A percentile compares a stretch with the other conserved stretches of the same genome.
These are phyloP conservation scores for Anthoceros angustus DNA, from an alignment of 225 moss, liverwort and hornwort genomes.

Conservation along the genomic window DNA sequence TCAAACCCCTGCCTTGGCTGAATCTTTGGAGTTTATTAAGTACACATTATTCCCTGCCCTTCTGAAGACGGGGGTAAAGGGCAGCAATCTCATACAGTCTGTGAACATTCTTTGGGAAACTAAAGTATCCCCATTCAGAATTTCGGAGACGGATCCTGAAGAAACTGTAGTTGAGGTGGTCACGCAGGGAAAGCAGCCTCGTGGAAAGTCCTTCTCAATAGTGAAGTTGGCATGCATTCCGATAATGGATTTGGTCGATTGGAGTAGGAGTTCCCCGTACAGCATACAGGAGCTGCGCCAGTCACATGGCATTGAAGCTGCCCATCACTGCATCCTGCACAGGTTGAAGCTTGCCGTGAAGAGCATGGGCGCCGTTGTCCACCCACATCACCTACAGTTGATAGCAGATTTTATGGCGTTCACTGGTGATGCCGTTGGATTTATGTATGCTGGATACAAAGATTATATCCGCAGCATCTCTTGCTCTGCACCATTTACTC, in stretches of 20 bases:
- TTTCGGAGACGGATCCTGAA: constrained; percentile 38
- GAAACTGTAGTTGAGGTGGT: constrained; percentile 32
- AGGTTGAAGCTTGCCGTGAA: constrained; percentile 56
- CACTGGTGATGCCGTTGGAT: constrained; percentile 72
- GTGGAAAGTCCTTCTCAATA: constrained; percentile 23
- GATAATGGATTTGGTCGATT: constrained; percentile 44
- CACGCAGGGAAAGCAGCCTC: constrained; percentile 26
- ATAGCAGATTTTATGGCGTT: constrained; percentile 77
- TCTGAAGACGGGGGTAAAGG: constrained; percentile 52
- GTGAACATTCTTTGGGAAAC: constrained; percentile 53
- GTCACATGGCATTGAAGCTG: constrained; percentile 59
- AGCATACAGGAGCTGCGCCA: constrained; percentile 73
- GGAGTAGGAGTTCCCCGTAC: constrained; percentile 77
- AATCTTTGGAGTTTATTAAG: constrained; percentile 34
- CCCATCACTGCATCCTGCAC: constrained; percentile 57
- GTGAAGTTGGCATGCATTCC: constrained; percentile 52
- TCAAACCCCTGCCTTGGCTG: constrained; percentile 3
- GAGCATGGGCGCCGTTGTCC: constrained; percentile 41
- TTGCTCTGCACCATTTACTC: constrained; percentile 69
- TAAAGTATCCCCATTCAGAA: constrained; percentile 38
- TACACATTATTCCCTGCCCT: constrained; percentile 52
- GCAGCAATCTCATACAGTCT: constrained; percentile 55
- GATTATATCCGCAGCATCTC: constrained; percentile 44
- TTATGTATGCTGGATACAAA: constrained; percentile 55
- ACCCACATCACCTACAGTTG: constrained; percentile 44